Base-by-base conservation (phyloP, 2,329 filamentous ascomycete species). In the Chlorencoelia australis region DNA sequence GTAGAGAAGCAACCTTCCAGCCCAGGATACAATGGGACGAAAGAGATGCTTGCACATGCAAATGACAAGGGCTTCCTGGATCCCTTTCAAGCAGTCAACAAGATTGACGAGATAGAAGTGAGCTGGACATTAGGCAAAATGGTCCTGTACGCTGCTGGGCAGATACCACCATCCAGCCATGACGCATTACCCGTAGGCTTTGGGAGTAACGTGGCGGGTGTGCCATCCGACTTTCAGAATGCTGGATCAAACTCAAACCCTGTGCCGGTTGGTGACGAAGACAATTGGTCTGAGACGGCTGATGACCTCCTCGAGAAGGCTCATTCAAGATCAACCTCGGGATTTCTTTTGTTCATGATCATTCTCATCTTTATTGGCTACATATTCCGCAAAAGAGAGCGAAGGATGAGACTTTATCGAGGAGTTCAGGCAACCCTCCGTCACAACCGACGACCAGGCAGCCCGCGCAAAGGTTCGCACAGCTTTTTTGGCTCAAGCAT, bases 71-170 rank as follows among this genome's bases (percentile, higher is more conserved):
- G 82, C 0, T 91, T 84, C 50, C 59, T 86, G 4, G 80, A 91
- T 49, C 75, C 89, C 0, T 98, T 98, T 63, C 84, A 89, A 56
- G 85, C 91, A 0, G 82, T 96, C 19, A 79, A 98, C 59, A 91
- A 91, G 59, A 88, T 98, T 48, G 77, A 87, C 48, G 83, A 79
- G 13, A 80, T 87, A 5, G 93, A 98, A 64, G 81, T 98, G 13
- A 94, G 85, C 64, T 98, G 91, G 91, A 96, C 91, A 0, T 65
- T 98, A 4, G 91, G 91, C 1, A 94, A 95, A 56, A 95, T 96
- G 72, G 75, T 98, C 5, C 72, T 98, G 4, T 96, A 96, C 51
- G 91, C 91, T 4, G 79, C 89, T 1, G 91, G 86, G 3, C 86
- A 95, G 57, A 70, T 98, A 5, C 79, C 83, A 1, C 72, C 84